A percentile compares a stretch with the other conserved stretches of the same genome.
phyloP scores from a whole-genome alignment of 768 basidiomycete species.

The Suillus americanus region DNA sequence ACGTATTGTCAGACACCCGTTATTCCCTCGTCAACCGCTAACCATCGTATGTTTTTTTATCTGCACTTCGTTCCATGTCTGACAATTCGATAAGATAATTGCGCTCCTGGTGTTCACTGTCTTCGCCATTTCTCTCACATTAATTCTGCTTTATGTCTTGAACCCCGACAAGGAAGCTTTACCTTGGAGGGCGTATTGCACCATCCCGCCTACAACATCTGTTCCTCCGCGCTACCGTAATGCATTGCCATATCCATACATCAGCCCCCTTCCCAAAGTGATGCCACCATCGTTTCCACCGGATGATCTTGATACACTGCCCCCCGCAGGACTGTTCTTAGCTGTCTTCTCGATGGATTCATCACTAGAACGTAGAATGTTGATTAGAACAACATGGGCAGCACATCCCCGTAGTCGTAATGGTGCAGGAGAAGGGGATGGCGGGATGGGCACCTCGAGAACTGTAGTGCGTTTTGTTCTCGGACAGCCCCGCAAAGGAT shows the following conservation, averaged over 20 bases:
- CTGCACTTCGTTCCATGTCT: slow-evolving; percentile 7
- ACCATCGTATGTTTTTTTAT: slow-evolving; percentile 63
- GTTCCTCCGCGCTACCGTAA: slow-evolving; percentile 43
- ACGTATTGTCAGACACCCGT: slow-evolving; percentile 63
- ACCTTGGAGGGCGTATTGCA: slow-evolving; percentile 94
- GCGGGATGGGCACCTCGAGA: slow-evolving; percentile 72
- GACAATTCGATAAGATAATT: slow-evolving; percentile 50
- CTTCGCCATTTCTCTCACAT: slow-evolving; percentile 81
- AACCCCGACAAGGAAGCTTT: slow-evolving; percentile 95
- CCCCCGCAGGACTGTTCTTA: slow-evolving; percentile 84
- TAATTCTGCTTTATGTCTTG: slow-evolving; percentile 86
- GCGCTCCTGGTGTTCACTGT: slow-evolving; percentile 74
- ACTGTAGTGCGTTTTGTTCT: slow-evolving; percentile 88
- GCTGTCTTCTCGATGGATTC: slow-evolving; percentile 91
- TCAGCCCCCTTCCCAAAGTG: slow-evolving; percentile 29
- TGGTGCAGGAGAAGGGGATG: slow-evolving; percentile 70
- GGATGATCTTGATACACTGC: slow-evolving; percentile 63
- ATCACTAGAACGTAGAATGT: slow-evolving; percentile 78
- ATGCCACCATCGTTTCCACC: slow-evolving; percentile 64
- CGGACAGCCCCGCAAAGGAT: slow-evolving; percentile 77
- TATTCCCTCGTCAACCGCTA: slow-evolving; percentile 77
- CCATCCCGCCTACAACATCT: slow-evolving; percentile 54
- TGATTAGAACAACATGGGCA: slow-evolving; percentile 90
- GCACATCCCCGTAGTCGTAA: slow-evolving; percentile 75
- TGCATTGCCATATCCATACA: slow-evolving; percentile 39